Conservation (phyloP, 2,329 filamentous ascomycete species). For the Phialocephala sp. region DNA sequence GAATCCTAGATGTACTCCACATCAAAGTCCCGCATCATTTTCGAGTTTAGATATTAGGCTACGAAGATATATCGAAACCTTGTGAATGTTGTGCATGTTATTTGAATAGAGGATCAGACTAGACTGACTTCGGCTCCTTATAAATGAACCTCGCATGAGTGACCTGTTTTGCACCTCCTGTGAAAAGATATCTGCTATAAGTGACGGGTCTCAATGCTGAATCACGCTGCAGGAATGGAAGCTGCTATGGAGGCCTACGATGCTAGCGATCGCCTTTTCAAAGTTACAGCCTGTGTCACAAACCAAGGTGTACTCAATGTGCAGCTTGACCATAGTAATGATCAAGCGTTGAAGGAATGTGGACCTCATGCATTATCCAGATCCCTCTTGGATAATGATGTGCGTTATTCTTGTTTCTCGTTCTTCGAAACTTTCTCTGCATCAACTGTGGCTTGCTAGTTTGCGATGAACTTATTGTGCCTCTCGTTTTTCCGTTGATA, state of each 20-base stretch:
- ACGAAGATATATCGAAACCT: neutral
- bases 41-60: neutral
- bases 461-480: neutral
- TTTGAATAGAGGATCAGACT: neutral
- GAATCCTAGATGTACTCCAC: neutral
- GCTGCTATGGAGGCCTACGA: no score
- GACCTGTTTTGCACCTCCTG: neutral
- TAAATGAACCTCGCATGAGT: neutral
- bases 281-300: no score
- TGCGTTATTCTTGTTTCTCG: neutral
- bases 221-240: no score
- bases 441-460: neutral
- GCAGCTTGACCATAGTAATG: no score
- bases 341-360: no score
- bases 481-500: neutral
- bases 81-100: neutral
- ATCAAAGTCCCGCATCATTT: neutral
- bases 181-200: no score
- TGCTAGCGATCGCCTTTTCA: no score
- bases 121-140: neutral
- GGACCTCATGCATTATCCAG: no score
- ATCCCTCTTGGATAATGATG: neutral
- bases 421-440: neutral
- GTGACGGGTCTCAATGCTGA: no score
- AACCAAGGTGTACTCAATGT: no score